A percentile compares a stretch with the other conserved stretches of the same genome.
These are phyloP conservation scores for Pseudogymnoascus sp. DNA, from an alignment of 2,329 filamentous ascomycete genomes.

Conservation along the genomic window DNA sequence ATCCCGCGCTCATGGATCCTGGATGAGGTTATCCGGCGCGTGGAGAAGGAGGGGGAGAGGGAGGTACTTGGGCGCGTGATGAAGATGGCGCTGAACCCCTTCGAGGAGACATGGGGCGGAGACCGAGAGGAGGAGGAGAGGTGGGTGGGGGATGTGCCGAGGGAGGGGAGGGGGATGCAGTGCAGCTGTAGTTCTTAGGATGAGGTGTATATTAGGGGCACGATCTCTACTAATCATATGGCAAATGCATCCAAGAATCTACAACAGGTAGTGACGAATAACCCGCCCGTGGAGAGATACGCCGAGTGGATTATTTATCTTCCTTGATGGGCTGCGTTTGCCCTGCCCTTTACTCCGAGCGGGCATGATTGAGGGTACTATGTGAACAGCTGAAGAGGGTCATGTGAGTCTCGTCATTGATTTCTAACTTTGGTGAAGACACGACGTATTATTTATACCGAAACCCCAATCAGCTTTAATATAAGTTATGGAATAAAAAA, in stretches of 20 bases:
- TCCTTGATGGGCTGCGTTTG: neutral
- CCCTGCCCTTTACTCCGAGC: neutral
- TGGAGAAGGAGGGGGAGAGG: slow-evolving; percentile 75
- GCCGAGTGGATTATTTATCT: neutral
- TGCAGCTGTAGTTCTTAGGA: slow-evolving; percentile 84
- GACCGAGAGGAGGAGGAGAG: slow-evolving; percentile 69
- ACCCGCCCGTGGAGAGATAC: neutral
- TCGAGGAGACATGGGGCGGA: slow-evolving; percentile 67
- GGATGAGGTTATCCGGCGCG: slow-evolving; percentile 82
- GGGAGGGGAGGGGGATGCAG: slow-evolving; percentile 70
- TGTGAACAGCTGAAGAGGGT: too few relatives aligned
- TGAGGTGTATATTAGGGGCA: neutral
- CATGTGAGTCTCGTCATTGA: too few relatives aligned
- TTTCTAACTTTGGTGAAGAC: too few relatives aligned
- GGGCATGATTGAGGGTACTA: too few relatives aligned
- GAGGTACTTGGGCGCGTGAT: slow-evolving; percentile 70
- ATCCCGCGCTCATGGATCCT: slow-evolving; percentile 84
- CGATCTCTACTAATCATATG: neutral
- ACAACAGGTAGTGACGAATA: neutral
- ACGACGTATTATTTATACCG: too few relatives aligned
- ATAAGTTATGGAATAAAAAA: too few relatives aligned
- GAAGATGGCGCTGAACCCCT: slow-evolving; percentile 77
- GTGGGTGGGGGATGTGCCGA: slow-evolving; percentile 80
- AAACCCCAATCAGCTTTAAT: too few relatives aligned
- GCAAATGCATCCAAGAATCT: neutral